Evolutionary conservation across 257 asterid species (phyloP).

Genomic region (Capsicum baccatum): DNA sequence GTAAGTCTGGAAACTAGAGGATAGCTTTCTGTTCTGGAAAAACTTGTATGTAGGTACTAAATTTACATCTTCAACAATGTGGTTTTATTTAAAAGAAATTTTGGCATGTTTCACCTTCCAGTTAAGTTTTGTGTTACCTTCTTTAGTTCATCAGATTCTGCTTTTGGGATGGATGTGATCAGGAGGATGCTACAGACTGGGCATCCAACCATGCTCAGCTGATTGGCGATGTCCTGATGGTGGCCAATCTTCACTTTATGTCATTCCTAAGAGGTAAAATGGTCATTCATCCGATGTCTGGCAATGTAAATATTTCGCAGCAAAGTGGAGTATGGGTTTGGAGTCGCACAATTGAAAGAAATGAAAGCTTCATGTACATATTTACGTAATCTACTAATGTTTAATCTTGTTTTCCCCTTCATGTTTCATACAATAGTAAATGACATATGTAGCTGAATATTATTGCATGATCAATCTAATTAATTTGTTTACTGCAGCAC

Average conservation of each 20-base stretch:
- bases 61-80: not conserved
- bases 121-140: slow-evolving; percentile 68
- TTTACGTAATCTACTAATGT: not conserved
- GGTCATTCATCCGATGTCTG: not conserved
- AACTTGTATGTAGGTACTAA: not conserved
- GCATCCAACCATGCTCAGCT: slow-evolving; percentile 96
- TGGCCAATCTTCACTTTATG: not conserved
- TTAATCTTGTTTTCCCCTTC: not conserved
- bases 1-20: slow-evolving; percentile 5
- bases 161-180: slow-evolving; percentile 98
- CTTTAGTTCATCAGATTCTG: slow-evolving; percentile 96
- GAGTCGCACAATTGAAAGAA: not conserved
- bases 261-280: slow-evolving; percentile 18
- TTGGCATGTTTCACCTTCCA: not conserved
- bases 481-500: not conserved
- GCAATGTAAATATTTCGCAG: not conserved
- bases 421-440: not conserved
- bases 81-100: not conserved
- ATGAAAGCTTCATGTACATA: not conserved
- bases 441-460: not conserved
- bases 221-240: slow-evolving; percentile 36
- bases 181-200: slow-evolving; percentile 99
- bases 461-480: slow-evolving; percentile 16
- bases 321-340: not conserved
- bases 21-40: slow-evolving; percentile 10